Conservation (phyloP, 805 yeast genomes). For the Suhomyces kilbournensis region DNA sequence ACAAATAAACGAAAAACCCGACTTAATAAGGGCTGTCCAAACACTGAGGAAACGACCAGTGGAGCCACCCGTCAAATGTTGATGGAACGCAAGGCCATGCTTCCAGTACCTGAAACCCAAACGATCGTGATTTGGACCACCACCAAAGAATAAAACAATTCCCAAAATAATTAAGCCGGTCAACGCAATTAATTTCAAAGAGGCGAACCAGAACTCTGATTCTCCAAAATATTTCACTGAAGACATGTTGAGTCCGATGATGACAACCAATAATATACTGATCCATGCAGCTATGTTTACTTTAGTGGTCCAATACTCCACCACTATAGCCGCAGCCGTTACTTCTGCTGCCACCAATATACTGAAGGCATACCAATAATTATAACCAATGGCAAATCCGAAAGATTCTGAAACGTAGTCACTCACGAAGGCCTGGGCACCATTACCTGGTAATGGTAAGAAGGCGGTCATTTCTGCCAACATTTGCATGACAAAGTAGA, state of each 20-base stretch:
- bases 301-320: slow-evolving; percentile 32
- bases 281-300: slow-evolving; percentile 40
- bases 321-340: slow-evolving; percentile 41
- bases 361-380: slow-evolving; percentile 32
- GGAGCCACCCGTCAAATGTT: slow-evolving; percentile 38
- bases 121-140: slow-evolving; percentile 37
- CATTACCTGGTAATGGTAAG: slow-evolving; percentile 34
- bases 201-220: slow-evolving; percentile 35
- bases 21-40: slow-evolving; percentile 25
- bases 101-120: slow-evolving; percentile 47
- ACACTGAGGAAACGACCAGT: slow-evolving; percentile 20
- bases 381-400: slow-evolving; percentile 34
- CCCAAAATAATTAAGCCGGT: slow-evolving; percentile 33
- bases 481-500: slow-evolving; percentile 31
- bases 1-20: slow-evolving; percentile 26
- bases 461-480: slow-evolving; percentile 34
- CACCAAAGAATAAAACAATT: slow-evolving; percentile 36
- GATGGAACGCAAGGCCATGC: slow-evolving; percentile 31
- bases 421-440: slow-evolving; percentile 29
- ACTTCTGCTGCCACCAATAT: slow-evolving; percentile 36
- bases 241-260: slow-evolving; percentile 24
- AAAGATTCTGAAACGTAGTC: slow-evolving; percentile 27
- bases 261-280: slow-evolving; percentile 27
- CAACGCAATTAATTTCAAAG: slow-evolving; percentile 29
- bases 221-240: slow-evolving; percentile 36